These are phyloP conservation scores for Medicago arabica DNA, from an alignment of 306 rosid species.

Conservation along the genomic window DNA sequence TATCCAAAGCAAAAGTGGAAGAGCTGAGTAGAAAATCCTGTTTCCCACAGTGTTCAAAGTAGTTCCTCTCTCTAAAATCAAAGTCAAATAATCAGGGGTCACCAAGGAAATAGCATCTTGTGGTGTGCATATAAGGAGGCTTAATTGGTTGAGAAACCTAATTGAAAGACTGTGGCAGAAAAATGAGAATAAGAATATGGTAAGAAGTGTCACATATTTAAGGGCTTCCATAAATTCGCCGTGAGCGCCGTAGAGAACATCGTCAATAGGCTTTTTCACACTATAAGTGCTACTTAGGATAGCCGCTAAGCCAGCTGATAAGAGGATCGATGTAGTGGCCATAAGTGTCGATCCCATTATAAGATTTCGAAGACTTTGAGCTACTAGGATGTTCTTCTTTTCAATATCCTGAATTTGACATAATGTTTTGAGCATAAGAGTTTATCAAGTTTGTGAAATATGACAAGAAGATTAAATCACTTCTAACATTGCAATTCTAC, in stretches of 20 bases:
- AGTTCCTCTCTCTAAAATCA: conserved; percentile 65
- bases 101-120: conserved; percentile 46
- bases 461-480: background rate
- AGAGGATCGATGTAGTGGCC: conserved; percentile 88
- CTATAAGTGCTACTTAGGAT: conserved; percentile 87
- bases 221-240: conserved; percentile 65
- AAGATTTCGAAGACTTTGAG: conserved; percentile 76
- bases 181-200: conserved; percentile 71
- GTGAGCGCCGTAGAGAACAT: conserved; percentile 73
- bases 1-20: conserved; percentile 81
- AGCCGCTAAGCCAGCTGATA: conserved; percentile 81
- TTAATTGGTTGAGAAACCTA: conserved; percentile 68
- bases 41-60: conserved; percentile 65
- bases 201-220: conserved; percentile 63
- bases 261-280: conserved; percentile 74
- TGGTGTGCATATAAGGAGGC: conserved; percentile 68
- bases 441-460: background rate
- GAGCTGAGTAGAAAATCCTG: conserved; percentile 64
- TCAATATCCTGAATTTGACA: conserved; percentile 75
- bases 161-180: conserved; percentile 70
- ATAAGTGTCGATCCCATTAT: conserved; percentile 91
- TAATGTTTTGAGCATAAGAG: background rate
- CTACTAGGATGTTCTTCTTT: conserved; percentile 86
- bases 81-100: conserved; percentile 56
- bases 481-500: background rate